Evolutionary conservation across 169 alveolate species (phyloP).

Genomic region (Cryptosporidium tyzzeri): DNA sequence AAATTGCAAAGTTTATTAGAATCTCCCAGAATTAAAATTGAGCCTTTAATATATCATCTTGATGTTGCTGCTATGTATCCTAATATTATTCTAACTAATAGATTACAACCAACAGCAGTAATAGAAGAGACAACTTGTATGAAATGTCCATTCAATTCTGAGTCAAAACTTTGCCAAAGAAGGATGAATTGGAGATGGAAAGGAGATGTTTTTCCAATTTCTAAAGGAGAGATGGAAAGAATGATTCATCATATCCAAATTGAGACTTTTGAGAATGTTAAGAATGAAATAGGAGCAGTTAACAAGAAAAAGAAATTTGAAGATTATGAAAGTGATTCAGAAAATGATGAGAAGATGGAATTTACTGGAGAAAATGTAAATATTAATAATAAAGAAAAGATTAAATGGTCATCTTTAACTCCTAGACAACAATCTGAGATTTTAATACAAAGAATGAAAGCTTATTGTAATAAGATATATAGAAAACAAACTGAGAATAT

Average conservation of each 20-base stretch:
- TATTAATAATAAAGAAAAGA: neutral
- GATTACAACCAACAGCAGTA: constrained; percentile 98
- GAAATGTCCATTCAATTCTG: constrained; percentile 94
- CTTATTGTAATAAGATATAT: constrained; percentile 86
- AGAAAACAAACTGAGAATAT: constrained; percentile 84
- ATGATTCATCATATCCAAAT: constrained; percentile 62
- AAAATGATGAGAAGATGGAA: constrained; percentile 1
- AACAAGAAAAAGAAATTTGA: neutral
- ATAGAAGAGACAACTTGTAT: constrained; percentile 93
- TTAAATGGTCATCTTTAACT: constrained; percentile 84
- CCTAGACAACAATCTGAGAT: constrained; percentile 87
- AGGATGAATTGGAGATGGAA: constrained; percentile 94
- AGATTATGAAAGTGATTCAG: constrained; percentile 34
- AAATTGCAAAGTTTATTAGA: constrained; percentile 79
- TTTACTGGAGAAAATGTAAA: neutral
- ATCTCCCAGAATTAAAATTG: constrained; percentile 74
- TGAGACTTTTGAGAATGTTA: constrained; percentile 79
- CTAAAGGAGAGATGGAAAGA: constrained; percentile 85
- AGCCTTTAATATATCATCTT: constrained; percentile 96
- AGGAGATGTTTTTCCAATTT: constrained; percentile 91
- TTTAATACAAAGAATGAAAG: constrained; percentile 92
- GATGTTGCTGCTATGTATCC: constrained; percentile 99
- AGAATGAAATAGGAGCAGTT: constrained; percentile 76
- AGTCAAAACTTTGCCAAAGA: constrained; percentile 89
- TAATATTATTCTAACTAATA: constrained; percentile 97